Base-by-base conservation (phyloP, 768 basidiomycete genomes). In the Sporobolomyces pararoseus region DNA sequence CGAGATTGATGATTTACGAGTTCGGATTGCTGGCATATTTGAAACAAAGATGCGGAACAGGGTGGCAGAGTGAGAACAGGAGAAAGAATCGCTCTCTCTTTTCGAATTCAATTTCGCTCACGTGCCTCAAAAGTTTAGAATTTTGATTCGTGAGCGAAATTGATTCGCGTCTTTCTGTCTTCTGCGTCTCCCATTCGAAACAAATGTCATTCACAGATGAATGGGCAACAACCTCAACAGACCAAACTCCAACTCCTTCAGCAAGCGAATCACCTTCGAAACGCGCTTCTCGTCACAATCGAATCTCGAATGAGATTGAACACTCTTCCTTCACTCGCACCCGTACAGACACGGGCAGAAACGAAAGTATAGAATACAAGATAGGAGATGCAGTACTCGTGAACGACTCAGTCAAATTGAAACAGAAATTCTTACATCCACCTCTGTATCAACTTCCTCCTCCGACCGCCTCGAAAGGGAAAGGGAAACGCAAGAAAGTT, bases 371-470 rank as follows among this genome's bases (percentile, higher is more conserved):
- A 44, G 55, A 61, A 23, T 71, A 52, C 63, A 23, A 16, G 29
- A 23, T 68, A n/a, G 69, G 69, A n/a, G 70, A 68, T 49, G 42
- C 37, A 0, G 66, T 71, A 39, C 16, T 74, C 37, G 52, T 74
- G 42, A 34, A 32, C 35, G 55, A 37, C 3, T 10, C 47, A 4
- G 52, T 60, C 25, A 53, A 46, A 1, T 39, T 66, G 4, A 55
- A 59, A 32, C 73, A 68, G 27, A 71, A 71, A 63, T 74, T 70
- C 63, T 58, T 74, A 35, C 46, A 55, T 16, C 47, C 63, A 27
- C 69, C 73, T 4, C 6, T 51, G 0, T 69, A 69, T n/a, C 57
- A 59, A 32, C 2, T 46, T 17, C 4, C 7, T 4, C 5, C 58
- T 35, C 47, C 5, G 4, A 13, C 50, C 19, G 12, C 9, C 47